phyloP scores from a whole-genome alignment of 176 grass and related monocot genomes.

The Bromus sterilis region DNA sequence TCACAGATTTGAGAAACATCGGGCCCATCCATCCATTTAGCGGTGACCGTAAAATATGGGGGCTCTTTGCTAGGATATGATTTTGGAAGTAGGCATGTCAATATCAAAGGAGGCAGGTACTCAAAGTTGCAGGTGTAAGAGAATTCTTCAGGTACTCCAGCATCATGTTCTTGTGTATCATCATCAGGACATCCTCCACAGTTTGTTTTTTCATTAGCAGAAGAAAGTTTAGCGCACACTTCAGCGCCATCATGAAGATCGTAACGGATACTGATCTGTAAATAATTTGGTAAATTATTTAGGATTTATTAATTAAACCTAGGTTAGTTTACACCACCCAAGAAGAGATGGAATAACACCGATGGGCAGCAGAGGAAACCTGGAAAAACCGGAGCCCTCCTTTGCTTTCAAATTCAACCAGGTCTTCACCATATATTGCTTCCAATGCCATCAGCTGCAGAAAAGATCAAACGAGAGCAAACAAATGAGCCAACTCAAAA shows the following conservation, averaged over 20 bases:
- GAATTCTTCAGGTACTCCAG: conserved; percentile 25
- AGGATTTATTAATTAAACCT: no score
- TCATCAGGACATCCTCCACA: not conserved
- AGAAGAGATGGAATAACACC: not conserved
- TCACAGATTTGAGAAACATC: conserved; percentile 41
- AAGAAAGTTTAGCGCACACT: conserved; percentile 22
- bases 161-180: not conserved
- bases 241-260: conserved; percentile 2
- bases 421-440: conserved; percentile 43
- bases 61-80: conserved; percentile 51
- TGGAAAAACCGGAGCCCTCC: conserved; percentile 39
- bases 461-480: not conserved
- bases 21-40: conserved; percentile 41
- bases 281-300: no score
- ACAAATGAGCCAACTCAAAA: not conserved
- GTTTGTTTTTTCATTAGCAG: not conserved
- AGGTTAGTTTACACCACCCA: not conserved
- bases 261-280: conserved; percentile 23
- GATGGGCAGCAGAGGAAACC: conserved; percentile 11
- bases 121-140: conserved; percentile 34
- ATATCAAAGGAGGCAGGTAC: conserved; percentile 42
- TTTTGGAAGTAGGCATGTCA: conserved; percentile 47
- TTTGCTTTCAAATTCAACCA: conserved; percentile 23
- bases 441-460: conserved; percentile 46
- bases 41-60: conserved; percentile 34